Evolutionary conservation across 495 filamentous ascomycete genomes (phyloP).

Genomic region (Delitschia confertaspora): DNA sequence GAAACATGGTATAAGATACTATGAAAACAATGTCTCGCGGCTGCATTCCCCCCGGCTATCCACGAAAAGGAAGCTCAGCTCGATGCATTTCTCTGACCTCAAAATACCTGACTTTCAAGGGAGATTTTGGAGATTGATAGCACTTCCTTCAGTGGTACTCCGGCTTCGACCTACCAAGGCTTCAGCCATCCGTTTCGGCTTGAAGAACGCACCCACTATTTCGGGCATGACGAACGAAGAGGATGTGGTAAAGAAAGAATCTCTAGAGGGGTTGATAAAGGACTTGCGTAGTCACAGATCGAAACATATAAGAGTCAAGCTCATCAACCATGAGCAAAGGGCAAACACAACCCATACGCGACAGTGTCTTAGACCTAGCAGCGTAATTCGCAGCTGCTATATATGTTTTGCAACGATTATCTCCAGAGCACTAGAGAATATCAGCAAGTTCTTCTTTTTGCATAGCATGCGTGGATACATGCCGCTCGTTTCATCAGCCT

Average conservation of each 20-base stretch:
- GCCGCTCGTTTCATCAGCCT: slow-evolving; percentile 15
- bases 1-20: too few species aligned
- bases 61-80: too few species aligned
- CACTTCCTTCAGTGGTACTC: too few species aligned
- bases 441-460: slow-evolving; percentile 1
- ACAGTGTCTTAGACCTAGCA: slow-evolving; percentile 7
- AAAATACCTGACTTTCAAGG: too few species aligned
- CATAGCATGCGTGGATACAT: background rate
- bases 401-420: slow-evolving; percentile 19
- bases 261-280: background rate
- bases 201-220: too few species aligned
- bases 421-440: slow-evolving; percentile 14
- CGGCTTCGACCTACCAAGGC: too few species aligned
- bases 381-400: slow-evolving; percentile 10
- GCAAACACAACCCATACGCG: slow-evolving; percentile 18
- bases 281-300: background rate
- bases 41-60: too few species aligned
- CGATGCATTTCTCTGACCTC: too few species aligned
- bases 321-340: slow-evolving; percentile 13
- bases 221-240: background rate
- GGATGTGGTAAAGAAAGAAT: too few species aligned
- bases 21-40: too few species aligned
- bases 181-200: too few species aligned
- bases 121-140: too few species aligned
- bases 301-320: slow-evolving; percentile 6